Conservation (phyloP, 139 green algal genomes). For the Chlamydomonas incerta region DNA sequence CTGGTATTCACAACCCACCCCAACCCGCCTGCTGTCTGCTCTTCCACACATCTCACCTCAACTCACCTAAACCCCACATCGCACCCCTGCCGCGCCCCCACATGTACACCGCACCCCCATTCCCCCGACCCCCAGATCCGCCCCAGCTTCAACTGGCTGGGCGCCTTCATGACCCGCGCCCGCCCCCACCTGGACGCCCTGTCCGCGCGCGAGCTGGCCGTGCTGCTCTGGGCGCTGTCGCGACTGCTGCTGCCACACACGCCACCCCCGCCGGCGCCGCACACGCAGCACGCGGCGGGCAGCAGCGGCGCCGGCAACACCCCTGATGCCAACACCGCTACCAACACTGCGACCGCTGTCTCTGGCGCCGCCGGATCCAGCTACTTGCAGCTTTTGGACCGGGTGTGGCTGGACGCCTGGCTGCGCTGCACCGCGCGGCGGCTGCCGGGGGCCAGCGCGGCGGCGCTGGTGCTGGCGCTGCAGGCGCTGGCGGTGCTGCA, state of each 20-base stretch:
- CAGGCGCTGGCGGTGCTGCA: constrained; percentile 26
- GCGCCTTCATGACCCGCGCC: background rate
- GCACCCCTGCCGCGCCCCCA: too few relatives aligned
- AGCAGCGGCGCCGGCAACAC: background rate
- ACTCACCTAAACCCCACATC: too few relatives aligned
- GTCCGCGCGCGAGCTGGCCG: constrained; percentile 12
- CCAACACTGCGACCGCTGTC: background rate
- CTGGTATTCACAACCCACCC: too few relatives aligned
- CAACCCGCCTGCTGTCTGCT: too few relatives aligned
- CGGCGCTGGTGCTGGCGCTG: constrained; percentile 15
- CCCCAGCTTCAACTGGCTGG: constrained; percentile 23
- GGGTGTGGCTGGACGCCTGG: constrained; percentile 15
- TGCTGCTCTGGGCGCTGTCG: constrained; percentile 35
- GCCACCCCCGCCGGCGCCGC: too few relatives aligned
- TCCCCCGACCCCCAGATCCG: constrained; percentile 1
- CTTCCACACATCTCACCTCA: too few relatives aligned
- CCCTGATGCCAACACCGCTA: too few relatives aligned
- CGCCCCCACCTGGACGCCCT: constrained; percentile 2
- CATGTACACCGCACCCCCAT: background rate
- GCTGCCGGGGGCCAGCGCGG: background rate
- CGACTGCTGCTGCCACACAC: background rate
- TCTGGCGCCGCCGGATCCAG: background rate
- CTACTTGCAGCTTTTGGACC: constrained; percentile 12
- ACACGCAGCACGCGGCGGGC: background rate
- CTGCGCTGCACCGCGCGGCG: constrained; percentile 6